Conservation (phyloP, 495 filamentous ascomycete species). For the Sordaria brevicollis region DNA sequence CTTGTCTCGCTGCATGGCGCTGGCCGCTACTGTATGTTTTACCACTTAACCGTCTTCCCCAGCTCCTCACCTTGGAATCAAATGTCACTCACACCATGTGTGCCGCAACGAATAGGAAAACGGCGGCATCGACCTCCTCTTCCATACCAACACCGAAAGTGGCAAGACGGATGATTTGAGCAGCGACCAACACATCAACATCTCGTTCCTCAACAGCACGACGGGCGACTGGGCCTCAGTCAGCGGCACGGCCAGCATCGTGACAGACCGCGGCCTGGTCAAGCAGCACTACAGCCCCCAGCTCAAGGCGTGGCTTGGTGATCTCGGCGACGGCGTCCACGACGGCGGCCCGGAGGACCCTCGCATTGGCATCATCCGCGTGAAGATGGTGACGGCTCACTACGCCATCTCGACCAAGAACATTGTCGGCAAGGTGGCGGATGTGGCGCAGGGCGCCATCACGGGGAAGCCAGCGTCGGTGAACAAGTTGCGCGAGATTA, state of each 20-base stretch:
- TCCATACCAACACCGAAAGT: slow-evolving; percentile 89
- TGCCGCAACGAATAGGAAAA: slow-evolving; percentile 50
- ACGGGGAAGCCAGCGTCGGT: slow-evolving; percentile 62
- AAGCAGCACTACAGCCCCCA: slow-evolving; percentile 67
- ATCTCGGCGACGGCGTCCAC: slow-evolving; percentile 80
- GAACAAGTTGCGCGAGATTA: slow-evolving; percentile 73
- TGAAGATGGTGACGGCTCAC: slow-evolving; percentile 51
- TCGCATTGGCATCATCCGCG: slow-evolving; percentile 60
- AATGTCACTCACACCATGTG: neutral
- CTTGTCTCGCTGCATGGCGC: slow-evolving; percentile 78
- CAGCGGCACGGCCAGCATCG: slow-evolving; percentile 57
- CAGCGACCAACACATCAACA: slow-evolving; percentile 67
- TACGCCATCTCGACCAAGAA: slow-evolving; percentile 47
- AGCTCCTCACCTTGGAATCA: neutral
- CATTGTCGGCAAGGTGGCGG: slow-evolving; percentile 48
- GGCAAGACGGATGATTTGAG: slow-evolving; percentile 82
- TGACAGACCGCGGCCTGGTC: slow-evolving; percentile 56
- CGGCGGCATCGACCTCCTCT: slow-evolving; percentile 75
- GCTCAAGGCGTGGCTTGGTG: slow-evolving; percentile 83
- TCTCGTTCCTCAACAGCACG: slow-evolving; percentile 69
- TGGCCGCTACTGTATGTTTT: slow-evolving; percentile 71
- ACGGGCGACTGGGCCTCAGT: slow-evolving; percentile 70
- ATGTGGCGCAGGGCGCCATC: slow-evolving; percentile 65
- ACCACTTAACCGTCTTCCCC: too few relatives aligned
- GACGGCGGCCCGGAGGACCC: slow-evolving; percentile 77